These are phyloP conservation scores for Eruca vesicaria DNA, from an alignment of 441 rosid species.

Conservation along the genomic window DNA sequence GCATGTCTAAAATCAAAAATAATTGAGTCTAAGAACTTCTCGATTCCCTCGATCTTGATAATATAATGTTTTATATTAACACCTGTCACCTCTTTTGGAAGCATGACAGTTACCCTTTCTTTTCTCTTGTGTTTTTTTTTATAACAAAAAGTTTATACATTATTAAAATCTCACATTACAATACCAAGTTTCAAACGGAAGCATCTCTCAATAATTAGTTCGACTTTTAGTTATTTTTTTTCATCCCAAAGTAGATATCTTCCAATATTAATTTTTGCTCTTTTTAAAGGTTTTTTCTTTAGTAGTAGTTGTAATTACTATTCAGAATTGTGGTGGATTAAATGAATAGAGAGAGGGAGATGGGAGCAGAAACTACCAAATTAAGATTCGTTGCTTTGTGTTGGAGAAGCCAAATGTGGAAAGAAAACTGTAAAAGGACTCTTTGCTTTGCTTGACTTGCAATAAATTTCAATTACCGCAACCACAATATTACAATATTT, in stretches of 20 bases:
- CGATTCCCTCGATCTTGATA: conserved; percentile 8
- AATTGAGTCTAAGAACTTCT: conserved; percentile 15
- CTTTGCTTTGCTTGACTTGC: conserved; percentile 33
- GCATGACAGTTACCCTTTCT: conserved; percentile 12
- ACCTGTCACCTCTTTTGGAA: conserved; percentile 8
- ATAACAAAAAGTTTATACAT: background rate
- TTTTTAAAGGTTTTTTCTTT: too few species aligned
- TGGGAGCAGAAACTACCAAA: background rate
- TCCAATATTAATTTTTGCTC: background rate
- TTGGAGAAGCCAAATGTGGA: background rate
- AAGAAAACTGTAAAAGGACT: conserved; percentile 18
- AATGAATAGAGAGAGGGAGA: conserved; percentile 7
- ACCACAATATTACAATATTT: background rate
- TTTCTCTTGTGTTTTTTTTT: background rate
- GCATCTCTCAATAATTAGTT: background rate
- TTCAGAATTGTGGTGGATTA: background rate
- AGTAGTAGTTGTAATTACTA: background rate
- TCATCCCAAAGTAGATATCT: background rate
- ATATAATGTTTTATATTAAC: background rate
- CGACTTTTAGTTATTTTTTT: background rate
- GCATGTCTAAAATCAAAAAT: conserved; percentile 5
- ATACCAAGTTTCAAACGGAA: background rate
- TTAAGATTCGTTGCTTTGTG: conserved; percentile 5
- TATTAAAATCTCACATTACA: background rate
- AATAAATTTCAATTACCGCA: conserved; percentile 35